Evolutionary conservation across 2,329 filamentous ascomycete genomes (phyloP), one percentile per base, ranked within the genome.

Genomic region (Thelonectria blattea): DNA sequence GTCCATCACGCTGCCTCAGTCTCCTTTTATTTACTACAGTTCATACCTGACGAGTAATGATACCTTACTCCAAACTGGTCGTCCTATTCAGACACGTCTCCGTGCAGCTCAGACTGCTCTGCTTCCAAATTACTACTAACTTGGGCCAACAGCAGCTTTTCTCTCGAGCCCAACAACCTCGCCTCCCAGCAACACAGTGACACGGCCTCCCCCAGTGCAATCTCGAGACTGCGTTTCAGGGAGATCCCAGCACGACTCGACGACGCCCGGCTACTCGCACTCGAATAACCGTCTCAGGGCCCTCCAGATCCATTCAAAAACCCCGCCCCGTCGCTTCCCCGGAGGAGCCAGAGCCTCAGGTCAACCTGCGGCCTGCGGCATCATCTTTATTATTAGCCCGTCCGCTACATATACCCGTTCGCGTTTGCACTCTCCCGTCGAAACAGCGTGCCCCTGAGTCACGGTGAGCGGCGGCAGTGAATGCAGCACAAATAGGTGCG

Each of bases 291-390:
- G 46, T 22, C 46, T 56, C 58, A 57, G 58, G 53, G 48, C 47
- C 18, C 37, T 56, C 52, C 47, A 49, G 27, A 22, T 24, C 22
- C 43, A 43, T 32, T 27, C 37, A 18, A 17, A 24, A 20, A 64
- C 59, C 58, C 63, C 61, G 49, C 50, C 63, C 41, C 48, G 18
- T 53, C 54, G 30, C 49, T 64, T 47, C 52, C 54, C 58, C 43
- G 34, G 58, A 56, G 32, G 53, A 34, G 37, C 58, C 64, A 65
- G 55, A 65, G 67, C 62, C 62, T 69, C 67, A 69, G 67, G 67
- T 68, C 67, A 69, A 67, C 67, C 67, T 69, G 65, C 59, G 63
- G 66, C 67, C 48, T 52, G 50, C 54, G 52, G 54, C 60, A 54
- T 42, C 56, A 32, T 43, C 45, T 52, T 52, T 43, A 42, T 53